phyloP scores from a whole-genome alignment of 768 basidiomycete species.

The Mrakia frigida region DNA sequence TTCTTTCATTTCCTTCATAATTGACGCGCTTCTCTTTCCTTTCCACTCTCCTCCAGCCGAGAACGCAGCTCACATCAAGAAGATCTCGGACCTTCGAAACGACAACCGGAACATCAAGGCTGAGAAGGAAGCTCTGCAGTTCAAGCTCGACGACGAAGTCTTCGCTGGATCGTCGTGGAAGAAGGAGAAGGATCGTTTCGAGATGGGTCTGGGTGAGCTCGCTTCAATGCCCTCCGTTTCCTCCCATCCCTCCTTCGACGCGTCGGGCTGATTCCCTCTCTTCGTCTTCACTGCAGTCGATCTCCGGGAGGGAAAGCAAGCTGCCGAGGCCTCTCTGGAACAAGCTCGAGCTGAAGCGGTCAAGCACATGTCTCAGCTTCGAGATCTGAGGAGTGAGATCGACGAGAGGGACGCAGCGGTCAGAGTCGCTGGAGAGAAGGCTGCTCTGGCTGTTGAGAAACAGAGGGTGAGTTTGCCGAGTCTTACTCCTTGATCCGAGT shows the following conservation, averaged over 20 bases:
- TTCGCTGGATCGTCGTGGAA: slow-evolving; percentile 75
- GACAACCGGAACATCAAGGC: slow-evolving; percentile 73
- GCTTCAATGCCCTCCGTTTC: slow-evolving; percentile 33
- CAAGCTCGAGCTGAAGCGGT: slow-evolving; percentile 79
- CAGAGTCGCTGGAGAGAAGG: slow-evolving; percentile 73
- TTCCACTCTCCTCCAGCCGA: not conserved
- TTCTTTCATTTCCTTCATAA: not conserved
- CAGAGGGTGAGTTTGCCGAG: slow-evolving; percentile 73
- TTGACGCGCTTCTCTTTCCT: not conserved
- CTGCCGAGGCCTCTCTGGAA: slow-evolving; percentile 63
- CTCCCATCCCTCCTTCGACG: too few species aligned
- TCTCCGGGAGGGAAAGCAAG: slow-evolving; percentile 48
- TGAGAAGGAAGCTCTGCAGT: slow-evolving; percentile 67
- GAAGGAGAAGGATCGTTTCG: slow-evolving; percentile 79
- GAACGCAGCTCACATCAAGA: slow-evolving; percentile 25
- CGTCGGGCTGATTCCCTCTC: not conserved
- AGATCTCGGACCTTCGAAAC: slow-evolving; percentile 53
- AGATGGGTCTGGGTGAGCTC: slow-evolving; percentile 71
- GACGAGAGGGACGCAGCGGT: slow-evolving; percentile 80
- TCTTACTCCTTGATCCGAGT: too few species aligned
- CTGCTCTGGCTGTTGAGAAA: slow-evolving; percentile 72
- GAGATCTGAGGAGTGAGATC: slow-evolving; percentile 70
- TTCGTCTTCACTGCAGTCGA: not conserved
- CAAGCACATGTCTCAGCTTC: slow-evolving; percentile 75
- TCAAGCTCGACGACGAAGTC: slow-evolving; percentile 69